Conservation (phyloP, 768 basidiomycete species). For the Hygrophoropsis aurantiaca region DNA sequence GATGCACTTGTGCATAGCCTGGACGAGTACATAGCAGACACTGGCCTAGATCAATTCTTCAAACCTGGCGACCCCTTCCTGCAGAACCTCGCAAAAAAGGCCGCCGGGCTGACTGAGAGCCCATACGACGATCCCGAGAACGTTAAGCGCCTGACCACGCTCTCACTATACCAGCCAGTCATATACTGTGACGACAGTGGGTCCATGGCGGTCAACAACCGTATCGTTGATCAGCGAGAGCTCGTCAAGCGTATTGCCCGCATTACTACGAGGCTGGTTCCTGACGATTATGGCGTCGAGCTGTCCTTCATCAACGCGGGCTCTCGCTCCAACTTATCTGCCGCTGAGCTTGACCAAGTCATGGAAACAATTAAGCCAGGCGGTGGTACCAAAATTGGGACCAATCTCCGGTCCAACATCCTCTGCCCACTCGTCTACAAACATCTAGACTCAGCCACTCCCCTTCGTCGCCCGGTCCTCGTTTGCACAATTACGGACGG, state of each 20-base stretch:
- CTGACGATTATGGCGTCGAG: constrained; percentile 19
- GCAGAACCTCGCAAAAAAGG: constrained; percentile 5
- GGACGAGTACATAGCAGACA: constrained; percentile 6
- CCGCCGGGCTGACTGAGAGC: constrained; percentile 10
- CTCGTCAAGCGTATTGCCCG: constrained; percentile 15
- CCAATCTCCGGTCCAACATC: too few relatives aligned
- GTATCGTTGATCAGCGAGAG: constrained; percentile 10
- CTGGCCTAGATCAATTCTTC: constrained; percentile 15
- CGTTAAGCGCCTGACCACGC: constrained; percentile 17
- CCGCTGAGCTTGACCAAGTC: too few relatives aligned
- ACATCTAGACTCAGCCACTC: too few relatives aligned
- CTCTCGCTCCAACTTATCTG: constrained; percentile 1
- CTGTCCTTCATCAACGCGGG: constrained; percentile 25
- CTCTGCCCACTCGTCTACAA: too few relatives aligned
- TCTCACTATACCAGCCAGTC: constrained; percentile 17
- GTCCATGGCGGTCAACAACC: constrained; percentile 18
- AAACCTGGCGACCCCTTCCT: constrained; percentile 3
- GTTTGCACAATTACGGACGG: too few relatives aligned
- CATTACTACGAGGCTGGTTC: constrained; percentile 23
- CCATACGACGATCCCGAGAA: constrained; percentile 20
- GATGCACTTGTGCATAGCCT: constrained; percentile 1
- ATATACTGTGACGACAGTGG: constrained; percentile 17
- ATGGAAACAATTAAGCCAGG: not conserved
- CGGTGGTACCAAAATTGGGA: constrained; percentile 7
- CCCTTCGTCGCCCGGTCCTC: too few relatives aligned